Evolutionary conservation across 495 filamentous ascomycete genomes (phyloP).

Genomic region (Tuber brumale): DNA sequence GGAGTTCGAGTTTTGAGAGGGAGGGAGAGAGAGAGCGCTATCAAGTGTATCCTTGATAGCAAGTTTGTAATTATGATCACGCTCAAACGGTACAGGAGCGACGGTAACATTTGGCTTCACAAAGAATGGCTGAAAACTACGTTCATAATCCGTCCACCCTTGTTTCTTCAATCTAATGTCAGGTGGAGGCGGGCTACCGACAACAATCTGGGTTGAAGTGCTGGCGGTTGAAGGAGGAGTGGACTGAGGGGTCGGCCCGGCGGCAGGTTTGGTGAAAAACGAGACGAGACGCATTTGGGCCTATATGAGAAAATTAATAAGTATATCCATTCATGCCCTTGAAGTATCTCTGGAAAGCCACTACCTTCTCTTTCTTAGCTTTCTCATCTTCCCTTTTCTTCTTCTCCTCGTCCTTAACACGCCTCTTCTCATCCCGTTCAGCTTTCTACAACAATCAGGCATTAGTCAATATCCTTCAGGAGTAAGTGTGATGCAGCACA

Average conservation of each 20-base stretch:
- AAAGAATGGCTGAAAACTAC: constrained; percentile 70
- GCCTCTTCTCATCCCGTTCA: constrained; percentile 49
- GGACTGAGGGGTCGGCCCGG: constrained; percentile 41
- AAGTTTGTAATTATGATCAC: constrained; percentile 54
- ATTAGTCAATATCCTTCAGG: constrained; percentile 44
- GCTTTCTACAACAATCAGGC: constrained; percentile 43
- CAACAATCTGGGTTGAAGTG: constrained; percentile 23
- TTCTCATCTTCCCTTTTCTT: constrained; percentile 56
- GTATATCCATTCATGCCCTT: neutral
- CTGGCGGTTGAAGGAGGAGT: constrained; percentile 29
- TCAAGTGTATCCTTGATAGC: constrained; percentile 44
- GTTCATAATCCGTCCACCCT: constrained; percentile 57
- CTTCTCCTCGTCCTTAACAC: constrained; percentile 52
- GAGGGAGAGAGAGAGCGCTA: constrained; percentile 19
- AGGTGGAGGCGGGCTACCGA: constrained; percentile 27
- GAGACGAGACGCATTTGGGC: constrained; percentile 55
- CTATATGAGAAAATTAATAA: constrained; percentile 43
- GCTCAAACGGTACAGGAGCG: constrained; percentile 48
- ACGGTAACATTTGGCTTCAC: constrained; percentile 59
- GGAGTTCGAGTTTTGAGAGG: constrained; percentile 36
- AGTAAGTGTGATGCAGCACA: constrained; percentile 42
- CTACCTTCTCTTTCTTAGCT: constrained; percentile 61
- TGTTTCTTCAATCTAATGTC: constrained; percentile 36
- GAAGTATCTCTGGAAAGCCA: constrained; percentile 42
- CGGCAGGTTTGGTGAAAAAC: constrained; percentile 54